Conservation (phyloP, 495 filamentous ascomycete species). For the Sordaria brevicollis region DNA sequence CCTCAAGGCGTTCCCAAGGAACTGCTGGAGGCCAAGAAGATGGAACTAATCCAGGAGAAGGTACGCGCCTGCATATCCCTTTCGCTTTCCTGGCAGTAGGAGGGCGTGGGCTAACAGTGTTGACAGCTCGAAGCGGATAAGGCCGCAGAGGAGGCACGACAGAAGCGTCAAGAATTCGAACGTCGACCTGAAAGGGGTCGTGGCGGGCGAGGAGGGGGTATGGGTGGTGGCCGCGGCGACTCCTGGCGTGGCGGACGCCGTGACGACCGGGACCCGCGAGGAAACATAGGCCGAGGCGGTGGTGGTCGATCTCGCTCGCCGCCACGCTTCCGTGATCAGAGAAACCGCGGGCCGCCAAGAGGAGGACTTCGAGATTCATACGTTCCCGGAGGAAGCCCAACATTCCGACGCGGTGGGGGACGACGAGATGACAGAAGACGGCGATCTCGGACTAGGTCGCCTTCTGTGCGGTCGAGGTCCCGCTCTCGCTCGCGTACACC, state of each 20-base stretch:
- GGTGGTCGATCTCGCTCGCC: conserved; percentile 53
- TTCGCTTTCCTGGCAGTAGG: background rate
- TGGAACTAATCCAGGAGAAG: conserved; percentile 88
- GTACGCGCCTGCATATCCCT: conserved; percentile 30
- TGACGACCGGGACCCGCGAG: conserved; percentile 35
- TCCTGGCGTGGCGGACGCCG: conserved; percentile 31
- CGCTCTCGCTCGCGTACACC: conserved; percentile 24
- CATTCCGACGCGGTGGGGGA: conserved; percentile 14
- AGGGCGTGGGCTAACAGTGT: conserved; percentile 6
- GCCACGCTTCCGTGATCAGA: conserved; percentile 30
- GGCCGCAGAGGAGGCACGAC: conserved; percentile 61
- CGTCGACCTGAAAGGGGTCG: conserved; percentile 49
- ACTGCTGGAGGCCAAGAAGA: conserved; percentile 88
- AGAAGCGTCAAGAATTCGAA: conserved; percentile 49
- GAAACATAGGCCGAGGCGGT: conserved; percentile 17
- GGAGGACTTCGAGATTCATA: conserved; percentile 19
- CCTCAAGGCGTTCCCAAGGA: conserved; percentile 89
- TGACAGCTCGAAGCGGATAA: conserved; percentile 71
- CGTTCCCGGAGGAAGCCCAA: conserved; percentile 16
- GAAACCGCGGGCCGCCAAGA: conserved; percentile 13
- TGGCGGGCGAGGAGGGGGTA: conserved; percentile 41
- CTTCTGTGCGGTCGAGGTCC: conserved; percentile 11
- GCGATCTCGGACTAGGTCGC: conserved; percentile 23
- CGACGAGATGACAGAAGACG: conserved; percentile 21
- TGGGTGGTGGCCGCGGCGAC: conserved; percentile 31